Evolutionary conservation across 176 grass and related monocot species (phyloP).

Genomic region (Poa pratensis): DNA sequence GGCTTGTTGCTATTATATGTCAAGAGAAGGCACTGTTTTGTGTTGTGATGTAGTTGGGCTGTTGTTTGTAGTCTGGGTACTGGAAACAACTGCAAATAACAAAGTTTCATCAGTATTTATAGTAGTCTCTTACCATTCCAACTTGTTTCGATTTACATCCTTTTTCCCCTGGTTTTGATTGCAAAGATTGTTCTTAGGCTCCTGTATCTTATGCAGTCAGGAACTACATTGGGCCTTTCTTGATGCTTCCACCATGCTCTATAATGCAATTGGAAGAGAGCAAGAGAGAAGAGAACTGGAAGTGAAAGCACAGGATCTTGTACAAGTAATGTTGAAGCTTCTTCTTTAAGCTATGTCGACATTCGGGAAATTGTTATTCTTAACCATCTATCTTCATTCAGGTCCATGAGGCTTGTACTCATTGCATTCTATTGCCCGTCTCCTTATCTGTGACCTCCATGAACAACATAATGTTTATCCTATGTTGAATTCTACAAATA

Average conservation of each 20-base stretch:
- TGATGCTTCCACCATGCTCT: background rate
- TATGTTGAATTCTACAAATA: conserved; percentile 16
- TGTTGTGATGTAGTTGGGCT: background rate
- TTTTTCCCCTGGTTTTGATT: conserved; percentile 10
- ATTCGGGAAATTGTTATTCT: conserved; percentile 26
- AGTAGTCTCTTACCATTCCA: background rate
- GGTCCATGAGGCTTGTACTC: conserved; percentile 4
- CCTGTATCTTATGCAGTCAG: conserved; percentile 12
- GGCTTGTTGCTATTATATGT: background rate
- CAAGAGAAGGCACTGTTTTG: background rate
- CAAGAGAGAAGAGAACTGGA: conserved; percentile 22
- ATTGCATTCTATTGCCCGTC: background rate
- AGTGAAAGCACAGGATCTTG: conserved; percentile 15
- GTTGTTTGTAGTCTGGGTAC: background rate
- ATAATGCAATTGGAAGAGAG: background rate
- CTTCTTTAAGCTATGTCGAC: conserved; percentile 9
- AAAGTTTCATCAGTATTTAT: background rate
- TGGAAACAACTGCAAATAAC: background rate
- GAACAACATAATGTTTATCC: conserved; percentile 19
- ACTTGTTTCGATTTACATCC: background rate
- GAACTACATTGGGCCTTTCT: background rate
- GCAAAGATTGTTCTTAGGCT: conserved; percentile 22
- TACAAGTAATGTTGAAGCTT: conserved; percentile 10
- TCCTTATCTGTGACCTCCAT: background rate
- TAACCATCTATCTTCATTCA: conserved; percentile 22